Evolutionary conservation across 2,329 filamentous ascomycete species (phyloP).

Genomic region (Fulvia fulva): DNA sequence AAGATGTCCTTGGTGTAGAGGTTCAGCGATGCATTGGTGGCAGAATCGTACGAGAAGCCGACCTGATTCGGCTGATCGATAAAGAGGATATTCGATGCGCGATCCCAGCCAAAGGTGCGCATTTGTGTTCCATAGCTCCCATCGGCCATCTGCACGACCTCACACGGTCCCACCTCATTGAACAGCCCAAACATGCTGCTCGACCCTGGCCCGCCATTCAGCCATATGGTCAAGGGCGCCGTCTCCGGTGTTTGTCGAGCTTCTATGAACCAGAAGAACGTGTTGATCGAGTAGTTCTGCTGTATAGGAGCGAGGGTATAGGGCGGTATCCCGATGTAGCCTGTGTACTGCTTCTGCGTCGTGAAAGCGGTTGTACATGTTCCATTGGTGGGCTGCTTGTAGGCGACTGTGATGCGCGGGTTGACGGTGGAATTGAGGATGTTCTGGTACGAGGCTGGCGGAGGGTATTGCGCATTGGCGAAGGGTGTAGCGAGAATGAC

Average conservation of each 20-base stretch:
- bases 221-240: constrained; percentile 58
- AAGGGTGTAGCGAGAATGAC: constrained; percentile 20
- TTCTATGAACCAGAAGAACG: constrained; percentile 64
- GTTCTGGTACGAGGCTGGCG: constrained; percentile 42
- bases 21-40: constrained; percentile 58
- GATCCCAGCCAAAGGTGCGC: constrained; percentile 64
- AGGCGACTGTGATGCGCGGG: constrained; percentile 61
- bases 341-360: constrained; percentile 65
- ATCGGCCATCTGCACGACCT: constrained; percentile 42
- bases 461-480: constrained; percentile 38
- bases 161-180: constrained; percentile 52
- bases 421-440: constrained; percentile 61
- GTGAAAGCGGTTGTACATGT: constrained; percentile 63
- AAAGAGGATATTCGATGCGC: constrained; percentile 56
- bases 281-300: constrained; percentile 57
- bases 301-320: constrained; percentile 43
- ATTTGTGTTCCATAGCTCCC: constrained; percentile 40
- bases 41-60: constrained; percentile 63
- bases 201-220: constrained; percentile 64
- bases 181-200: constrained; percentile 65
- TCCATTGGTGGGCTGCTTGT: constrained; percentile 58
- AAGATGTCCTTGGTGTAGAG: constrained; percentile 42
- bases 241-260: constrained; percentile 46
- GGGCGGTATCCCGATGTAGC: constrained; percentile 60
- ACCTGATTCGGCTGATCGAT: constrained; percentile 66